These are phyloP conservation scores for Fraxinus xanthoxyloides DNA, from an alignment of 305 asterid genomes.

Conservation along the genomic window DNA sequence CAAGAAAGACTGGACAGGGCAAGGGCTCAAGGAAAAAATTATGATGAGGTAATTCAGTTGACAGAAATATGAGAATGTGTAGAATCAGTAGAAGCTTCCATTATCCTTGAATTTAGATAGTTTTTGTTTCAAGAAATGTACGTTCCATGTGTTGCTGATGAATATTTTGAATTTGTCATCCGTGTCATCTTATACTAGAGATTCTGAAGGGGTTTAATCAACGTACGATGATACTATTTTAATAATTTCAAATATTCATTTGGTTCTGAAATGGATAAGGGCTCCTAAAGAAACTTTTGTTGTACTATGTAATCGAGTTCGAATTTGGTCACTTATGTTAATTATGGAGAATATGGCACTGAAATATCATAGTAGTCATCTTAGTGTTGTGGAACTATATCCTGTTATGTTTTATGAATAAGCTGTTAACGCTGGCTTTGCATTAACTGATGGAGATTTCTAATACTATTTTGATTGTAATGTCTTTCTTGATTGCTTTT, in stretches of 20 bases:
- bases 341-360: background rate
- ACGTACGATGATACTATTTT: background rate
- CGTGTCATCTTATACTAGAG: background rate
- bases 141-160: slow-evolving; percentile 17
- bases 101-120: slow-evolving; percentile 19
- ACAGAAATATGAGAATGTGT: slow-evolving; percentile 7
- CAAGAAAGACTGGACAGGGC: slow-evolving; percentile 94
- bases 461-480: background rate
- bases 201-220: slow-evolving; percentile 9
- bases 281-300: background rate
- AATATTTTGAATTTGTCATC: slow-evolving; percentile 17
- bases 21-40: slow-evolving; percentile 68
- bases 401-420: background rate
- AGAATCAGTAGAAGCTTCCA: slow-evolving; percentile 10
- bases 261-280: background rate
- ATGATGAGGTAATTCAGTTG: slow-evolving; percentile 73
- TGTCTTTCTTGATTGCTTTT: slow-evolving; percentile 2
- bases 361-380: background rate
- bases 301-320: background rate
- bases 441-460: slow-evolving; percentile 1
- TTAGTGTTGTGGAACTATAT: background rate
- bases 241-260: background rate
- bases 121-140: slow-evolving; percentile 13
- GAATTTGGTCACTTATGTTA: background rate
- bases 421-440: background rate